phyloP scores from a whole-genome alignment of 495 filamentous ascomycete genomes.

The Tuber borchii region DNA sequence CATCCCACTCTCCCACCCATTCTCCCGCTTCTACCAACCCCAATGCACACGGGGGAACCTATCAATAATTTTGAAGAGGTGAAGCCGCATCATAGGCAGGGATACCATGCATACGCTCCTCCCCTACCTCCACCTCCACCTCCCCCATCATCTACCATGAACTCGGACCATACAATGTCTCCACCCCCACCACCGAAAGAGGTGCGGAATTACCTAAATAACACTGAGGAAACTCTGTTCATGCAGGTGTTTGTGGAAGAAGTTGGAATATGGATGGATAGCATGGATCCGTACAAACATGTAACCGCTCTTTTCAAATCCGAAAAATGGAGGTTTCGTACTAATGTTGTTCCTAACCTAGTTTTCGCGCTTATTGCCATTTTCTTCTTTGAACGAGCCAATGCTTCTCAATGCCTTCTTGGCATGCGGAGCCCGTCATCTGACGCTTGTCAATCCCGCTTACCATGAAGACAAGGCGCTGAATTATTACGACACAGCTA shows the following conservation, averaged over 20 bases:
- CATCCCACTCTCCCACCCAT: slow-evolving; percentile 38
- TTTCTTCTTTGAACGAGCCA: slow-evolving; percentile 70
- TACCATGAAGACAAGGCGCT: slow-evolving; percentile 71
- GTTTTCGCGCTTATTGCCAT: slow-evolving; percentile 77
- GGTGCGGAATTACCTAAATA: slow-evolving; percentile 55
- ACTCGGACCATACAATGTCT: slow-evolving; percentile 43
- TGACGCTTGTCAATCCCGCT: slow-evolving; percentile 61
- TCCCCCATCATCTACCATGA: slow-evolving; percentile 35
- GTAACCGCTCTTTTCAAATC: slow-evolving; percentile 46
- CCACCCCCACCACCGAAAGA: slow-evolving; percentile 47
- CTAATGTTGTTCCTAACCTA: slow-evolving; percentile 40
- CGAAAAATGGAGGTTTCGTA: background rate
- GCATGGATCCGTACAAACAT: slow-evolving; percentile 77
- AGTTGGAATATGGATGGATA: slow-evolving; percentile 91
- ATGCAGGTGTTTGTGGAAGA: slow-evolving; percentile 91
- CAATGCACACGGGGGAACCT: slow-evolving; percentile 25
- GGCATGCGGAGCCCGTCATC: slow-evolving; percentile 79
- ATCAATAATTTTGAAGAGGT: slow-evolving; percentile 27
- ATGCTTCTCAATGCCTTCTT: slow-evolving; percentile 89
- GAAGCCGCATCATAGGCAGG: slow-evolving; percentile 30
- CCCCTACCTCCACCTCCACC: slow-evolving; percentile 28
- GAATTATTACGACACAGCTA: slow-evolving; percentile 76
- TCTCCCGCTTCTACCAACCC: slow-evolving; percentile 34
- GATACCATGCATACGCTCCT: slow-evolving; percentile 28
- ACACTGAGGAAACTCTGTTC: slow-evolving; percentile 69